Evolutionary conservation across 78 protist species (phyloP).

Genomic region (Dictyostelium intermedium): DNA sequence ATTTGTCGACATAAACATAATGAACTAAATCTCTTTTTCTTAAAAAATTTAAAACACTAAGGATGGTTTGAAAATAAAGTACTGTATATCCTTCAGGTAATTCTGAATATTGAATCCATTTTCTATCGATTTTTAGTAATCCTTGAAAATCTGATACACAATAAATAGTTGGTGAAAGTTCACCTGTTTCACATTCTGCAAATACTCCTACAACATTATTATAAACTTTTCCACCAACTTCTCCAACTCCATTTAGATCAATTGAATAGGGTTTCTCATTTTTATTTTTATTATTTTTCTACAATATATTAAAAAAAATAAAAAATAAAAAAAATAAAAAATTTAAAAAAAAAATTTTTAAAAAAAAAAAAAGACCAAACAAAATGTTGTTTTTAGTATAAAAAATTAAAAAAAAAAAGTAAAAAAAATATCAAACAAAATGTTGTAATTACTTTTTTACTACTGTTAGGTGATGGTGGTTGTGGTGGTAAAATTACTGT

Average conservation of each 20-base stretch:
- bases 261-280: neutral
- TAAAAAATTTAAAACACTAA: constrained; percentile 30
- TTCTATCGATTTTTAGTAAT: constrained; percentile 32
- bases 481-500: constrained; percentile 12
- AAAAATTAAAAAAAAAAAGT: neutral
- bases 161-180: constrained; percentile 12
- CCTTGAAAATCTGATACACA: constrained; percentile 40
- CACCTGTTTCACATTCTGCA: neutral
- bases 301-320: neutral
- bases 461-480: neutral
- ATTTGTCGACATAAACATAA: constrained; percentile 46
- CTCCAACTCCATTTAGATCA: neutral
- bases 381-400: no score
- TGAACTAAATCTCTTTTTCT: constrained; percentile 46
- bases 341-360: neutral
- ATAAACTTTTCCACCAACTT: neutral
- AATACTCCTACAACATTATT: neutral
- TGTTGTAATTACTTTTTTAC: neutral
- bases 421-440: neutral
- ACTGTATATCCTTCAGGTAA: neutral
- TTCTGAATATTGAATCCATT: constrained; percentile 8
- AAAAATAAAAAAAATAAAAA: neutral
- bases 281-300: neutral
- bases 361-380: neutral
- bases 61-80: neutral